phyloP scores from a whole-genome alignment of 129 eudicot genomes.

The Heracleum sosnowskyi region DNA sequence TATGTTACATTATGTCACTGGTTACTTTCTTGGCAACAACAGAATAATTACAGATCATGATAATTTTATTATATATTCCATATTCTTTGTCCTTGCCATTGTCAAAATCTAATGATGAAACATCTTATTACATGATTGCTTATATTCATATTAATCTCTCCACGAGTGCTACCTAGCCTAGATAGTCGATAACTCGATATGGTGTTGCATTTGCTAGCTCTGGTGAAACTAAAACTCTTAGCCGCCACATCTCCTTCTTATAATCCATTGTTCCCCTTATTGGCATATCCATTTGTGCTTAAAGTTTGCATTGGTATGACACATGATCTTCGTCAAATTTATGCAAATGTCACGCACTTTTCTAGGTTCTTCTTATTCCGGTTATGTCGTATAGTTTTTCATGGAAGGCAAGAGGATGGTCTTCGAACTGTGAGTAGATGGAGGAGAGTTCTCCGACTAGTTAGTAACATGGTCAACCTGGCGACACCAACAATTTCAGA shows the following conservation, averaged over 20 bases:
- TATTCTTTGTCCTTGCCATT: not conserved
- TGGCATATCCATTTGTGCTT: slow-evolving; percentile 1
- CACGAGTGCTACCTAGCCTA: not conserved
- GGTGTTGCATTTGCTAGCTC: slow-evolving; percentile 8
- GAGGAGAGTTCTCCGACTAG: slow-evolving; percentile 29
- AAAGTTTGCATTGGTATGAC: not conserved
- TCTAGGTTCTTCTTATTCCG: not conserved
- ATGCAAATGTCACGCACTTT: not conserved
- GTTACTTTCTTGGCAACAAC: not conserved
- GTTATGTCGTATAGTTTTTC: not conserved
- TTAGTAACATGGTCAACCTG: not conserved
- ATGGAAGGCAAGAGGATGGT: not conserved
- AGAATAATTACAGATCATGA: not conserved
- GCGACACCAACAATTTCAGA: slow-evolving; percentile 2
- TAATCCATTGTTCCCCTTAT: not conserved
- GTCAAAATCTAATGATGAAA: not conserved
- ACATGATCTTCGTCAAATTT: not conserved
- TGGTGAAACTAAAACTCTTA: slow-evolving; percentile 3
- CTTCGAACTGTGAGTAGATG: slow-evolving; percentile 4
- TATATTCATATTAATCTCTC: not conserved
- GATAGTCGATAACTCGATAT: not conserved
- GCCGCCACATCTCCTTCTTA: not conserved
- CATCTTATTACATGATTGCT: not conserved
- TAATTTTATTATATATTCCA: not conserved
- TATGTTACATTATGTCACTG: not conserved